These are phyloP conservation scores for Botrytis galanthina DNA, from an alignment of 2,329 filamentous ascomycete genomes.

Conservation along the genomic window DNA sequence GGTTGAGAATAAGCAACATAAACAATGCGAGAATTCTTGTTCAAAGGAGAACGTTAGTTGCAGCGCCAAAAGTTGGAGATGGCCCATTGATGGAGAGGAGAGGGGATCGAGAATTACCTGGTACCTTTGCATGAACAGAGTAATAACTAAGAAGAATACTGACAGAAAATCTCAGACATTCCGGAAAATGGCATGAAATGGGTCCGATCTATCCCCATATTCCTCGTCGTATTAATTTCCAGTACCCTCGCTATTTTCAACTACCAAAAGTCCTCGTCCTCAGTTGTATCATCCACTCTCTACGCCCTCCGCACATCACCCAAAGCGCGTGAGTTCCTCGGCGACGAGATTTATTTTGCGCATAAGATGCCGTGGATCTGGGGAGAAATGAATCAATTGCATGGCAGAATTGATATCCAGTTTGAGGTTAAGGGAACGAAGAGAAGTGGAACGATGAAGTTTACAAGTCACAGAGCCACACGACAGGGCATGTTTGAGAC, in stretches of 20 bases:
- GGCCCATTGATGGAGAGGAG: constrained; percentile 64
- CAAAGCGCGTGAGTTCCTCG: constrained; percentile 71
- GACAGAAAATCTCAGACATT: constrained; percentile 28
- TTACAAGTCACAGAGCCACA: constrained; percentile 70
- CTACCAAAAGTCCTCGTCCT: constrained; percentile 93
- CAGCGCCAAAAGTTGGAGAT: constrained; percentile 57
- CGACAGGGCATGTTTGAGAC: constrained; percentile 72
- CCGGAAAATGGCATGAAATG: constrained; percentile 49
- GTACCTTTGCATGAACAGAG: constrained; percentile 41
- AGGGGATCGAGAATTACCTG: constrained; percentile 64
- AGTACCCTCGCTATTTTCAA: constrained; percentile 92
- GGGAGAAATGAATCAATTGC: constrained; percentile 89
- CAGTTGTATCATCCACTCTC: constrained; percentile 80
- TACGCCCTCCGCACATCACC: constrained; percentile 85
- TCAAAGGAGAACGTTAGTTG: constrained; percentile 49
- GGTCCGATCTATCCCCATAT: constrained; percentile 75
- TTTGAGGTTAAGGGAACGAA: constrained; percentile 84
- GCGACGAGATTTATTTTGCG: constrained; percentile 82
- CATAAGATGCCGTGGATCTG: constrained; percentile 78
- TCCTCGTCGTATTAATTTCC: constrained; percentile 66
- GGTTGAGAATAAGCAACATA: constrained; percentile 21
- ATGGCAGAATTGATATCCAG: constrained; percentile 81
- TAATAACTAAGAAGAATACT: neutral
- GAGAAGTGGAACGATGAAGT: constrained; percentile 70
- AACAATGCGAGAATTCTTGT: constrained; percentile 25